phyloP scores from a whole-genome alignment of 768 basidiomycete species.

The Hydnomerulius pinastri region DNA sequence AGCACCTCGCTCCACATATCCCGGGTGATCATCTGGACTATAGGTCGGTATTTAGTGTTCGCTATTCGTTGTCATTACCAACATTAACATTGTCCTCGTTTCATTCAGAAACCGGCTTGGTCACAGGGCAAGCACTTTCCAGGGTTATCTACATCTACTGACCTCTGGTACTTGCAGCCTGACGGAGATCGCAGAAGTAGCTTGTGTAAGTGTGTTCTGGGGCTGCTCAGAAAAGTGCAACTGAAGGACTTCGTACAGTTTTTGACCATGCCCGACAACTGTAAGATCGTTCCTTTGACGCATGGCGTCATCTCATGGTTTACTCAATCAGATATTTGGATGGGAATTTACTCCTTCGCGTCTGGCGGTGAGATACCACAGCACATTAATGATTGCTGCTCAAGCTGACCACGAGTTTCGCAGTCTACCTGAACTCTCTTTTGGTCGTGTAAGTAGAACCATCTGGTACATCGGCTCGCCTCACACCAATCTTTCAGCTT shows the following conservation, averaged over 20 bases:
- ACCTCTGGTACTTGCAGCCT: neutral
- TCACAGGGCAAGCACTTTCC: neutral
- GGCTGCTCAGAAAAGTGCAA: neutral
- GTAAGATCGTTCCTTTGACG: neutral
- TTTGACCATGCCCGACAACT: neutral
- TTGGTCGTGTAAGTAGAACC: neutral
- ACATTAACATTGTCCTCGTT: neutral
- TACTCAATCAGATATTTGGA: neutral
- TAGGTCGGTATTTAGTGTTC: neutral
- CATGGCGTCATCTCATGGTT: neutral
- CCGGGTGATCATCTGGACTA: slow-evolving; percentile 1
- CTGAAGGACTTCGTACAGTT: neutral
- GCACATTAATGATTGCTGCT: neutral
- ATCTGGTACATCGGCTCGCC: neutral
- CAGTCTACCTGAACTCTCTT: neutral
- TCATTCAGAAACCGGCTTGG: slow-evolving; percentile 1
- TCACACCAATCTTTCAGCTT: neutral
- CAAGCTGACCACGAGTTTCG: neutral
- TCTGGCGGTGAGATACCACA: neutral
- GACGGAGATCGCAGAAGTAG: neutral
- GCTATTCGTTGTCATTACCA: neutral
- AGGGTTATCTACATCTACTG: neutral
- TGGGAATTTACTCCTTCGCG: neutral
- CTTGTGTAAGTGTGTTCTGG: neutral
- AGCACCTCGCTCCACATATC: neutral